Percentiles rank a stretch among this genome's conserved stretches.
Conservation (phyloP, 225 moss, liverwort and hornwort species). For the Polytrichum commune region DNA sequence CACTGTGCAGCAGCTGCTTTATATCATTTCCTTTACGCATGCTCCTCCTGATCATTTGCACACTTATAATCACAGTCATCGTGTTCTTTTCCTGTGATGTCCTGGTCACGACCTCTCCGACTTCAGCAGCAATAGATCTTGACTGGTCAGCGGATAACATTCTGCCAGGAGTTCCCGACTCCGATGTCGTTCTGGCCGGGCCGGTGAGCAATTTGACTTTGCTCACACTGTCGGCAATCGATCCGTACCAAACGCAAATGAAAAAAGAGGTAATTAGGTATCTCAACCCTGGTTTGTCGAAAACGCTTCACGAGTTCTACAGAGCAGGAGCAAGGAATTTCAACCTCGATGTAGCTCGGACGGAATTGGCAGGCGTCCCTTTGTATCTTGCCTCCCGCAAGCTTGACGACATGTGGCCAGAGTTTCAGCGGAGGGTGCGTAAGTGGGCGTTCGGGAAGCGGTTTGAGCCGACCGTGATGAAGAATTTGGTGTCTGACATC, state of each 20-base stretch:
- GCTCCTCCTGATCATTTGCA: not conserved
- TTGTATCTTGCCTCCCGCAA: not conserved
- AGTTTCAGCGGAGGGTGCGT: slow-evolving; percentile 1
- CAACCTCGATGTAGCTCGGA: not conserved
- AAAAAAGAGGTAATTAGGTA: not conserved
- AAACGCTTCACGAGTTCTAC: not conserved
- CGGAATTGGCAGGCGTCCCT: not conserved
- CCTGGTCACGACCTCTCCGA: not conserved
- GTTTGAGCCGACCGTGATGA: slow-evolving; percentile 8
- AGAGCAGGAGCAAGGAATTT: not conserved
- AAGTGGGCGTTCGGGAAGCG: slow-evolving; percentile 2
- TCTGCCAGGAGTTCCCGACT: slow-evolving; percentile 3
- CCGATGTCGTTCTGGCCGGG: not conserved
- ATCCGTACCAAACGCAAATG: not conserved
- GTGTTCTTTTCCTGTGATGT: not conserved
- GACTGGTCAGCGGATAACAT: slow-evolving; percentile 1
- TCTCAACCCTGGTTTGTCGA: not conserved
- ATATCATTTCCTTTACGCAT: not conserved
- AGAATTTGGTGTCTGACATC: slow-evolving; percentile 4
- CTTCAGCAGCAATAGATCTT: not conserved
- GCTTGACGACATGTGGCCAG: not conserved
- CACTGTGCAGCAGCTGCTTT: not conserved
- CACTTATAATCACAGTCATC: not conserved
- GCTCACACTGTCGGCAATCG: slow-evolving; percentile 8
- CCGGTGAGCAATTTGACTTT: not conserved